These are phyloP conservation scores for Sanguinoderma infundibulare DNA, from an alignment of 1,284 basidiomycete genomes.

Conservation along the genomic window DNA sequence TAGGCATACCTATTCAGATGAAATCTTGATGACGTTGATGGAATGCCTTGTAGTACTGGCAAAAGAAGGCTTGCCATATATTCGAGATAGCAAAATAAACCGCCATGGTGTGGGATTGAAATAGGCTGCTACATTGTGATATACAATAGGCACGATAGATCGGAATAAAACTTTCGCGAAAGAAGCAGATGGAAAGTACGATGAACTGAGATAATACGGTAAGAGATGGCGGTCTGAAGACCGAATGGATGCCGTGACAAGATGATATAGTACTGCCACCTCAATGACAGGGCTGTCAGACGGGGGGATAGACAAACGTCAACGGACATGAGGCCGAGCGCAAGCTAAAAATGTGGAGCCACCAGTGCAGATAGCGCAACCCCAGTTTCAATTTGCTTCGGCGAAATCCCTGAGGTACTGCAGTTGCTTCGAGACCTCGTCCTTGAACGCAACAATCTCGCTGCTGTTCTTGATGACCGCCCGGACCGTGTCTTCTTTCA, in stretches of 20 bases:
- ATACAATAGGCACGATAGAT: slow-evolving; percentile 12
- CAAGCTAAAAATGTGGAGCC: no score
- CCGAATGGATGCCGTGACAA: background rate
- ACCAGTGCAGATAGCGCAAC: no score
- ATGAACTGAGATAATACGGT: slow-evolving; percentile 11
- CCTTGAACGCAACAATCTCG: slow-evolving; percentile 79
- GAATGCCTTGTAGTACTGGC: no score
- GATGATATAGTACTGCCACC: no score
- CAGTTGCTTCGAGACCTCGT: slow-evolving; percentile 71
- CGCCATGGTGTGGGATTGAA: background rate
- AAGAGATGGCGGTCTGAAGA: background rate
- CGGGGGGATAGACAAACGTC: background rate
- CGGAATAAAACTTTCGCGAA: background rate
- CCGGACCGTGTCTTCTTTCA: slow-evolving; percentile 77
- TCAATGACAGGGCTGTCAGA: no score
- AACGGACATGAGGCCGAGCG: background rate
- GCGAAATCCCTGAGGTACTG: slow-evolving; percentile 69
- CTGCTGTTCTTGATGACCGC: slow-evolving; percentile 83
- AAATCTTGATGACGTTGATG: no score
- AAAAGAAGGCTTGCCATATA: no score
- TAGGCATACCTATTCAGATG: no score
- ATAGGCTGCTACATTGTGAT: no score
- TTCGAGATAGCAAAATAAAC: background rate
- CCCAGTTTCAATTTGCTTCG: slow-evolving; percentile 52
- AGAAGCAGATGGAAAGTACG: slow-evolving; percentile 1